phyloP scores from a whole-genome alignment of 75 land plant species.

The Adiantum capillusveneris region DNA sequence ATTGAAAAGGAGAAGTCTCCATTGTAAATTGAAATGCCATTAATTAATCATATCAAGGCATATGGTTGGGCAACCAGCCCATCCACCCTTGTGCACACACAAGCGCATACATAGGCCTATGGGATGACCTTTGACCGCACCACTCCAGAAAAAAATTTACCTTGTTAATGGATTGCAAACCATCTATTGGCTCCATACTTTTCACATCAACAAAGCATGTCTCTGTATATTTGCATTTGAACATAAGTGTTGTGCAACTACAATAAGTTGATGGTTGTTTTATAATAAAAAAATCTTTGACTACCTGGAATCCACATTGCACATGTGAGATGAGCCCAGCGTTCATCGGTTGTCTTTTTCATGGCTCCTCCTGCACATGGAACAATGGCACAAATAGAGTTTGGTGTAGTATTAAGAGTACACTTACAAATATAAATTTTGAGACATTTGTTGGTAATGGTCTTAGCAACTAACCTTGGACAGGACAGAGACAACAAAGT shows the following conservation, averaged over 20 bases:
- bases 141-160: constrained; percentile 16
- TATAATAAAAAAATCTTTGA: no score
- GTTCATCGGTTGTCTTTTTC: constrained; percentile 88
- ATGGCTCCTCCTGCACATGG: constrained; percentile 70
- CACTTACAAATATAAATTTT: no score
- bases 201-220: constrained; percentile 82
- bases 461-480: constrained; percentile 58
- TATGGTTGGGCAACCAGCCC: no score
- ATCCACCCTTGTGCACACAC: no score
- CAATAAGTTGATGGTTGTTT: neutral
- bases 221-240: constrained; percentile 37
- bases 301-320: constrained; percentile 97
- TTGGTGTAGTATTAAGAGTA: neutral
- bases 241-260: no score
- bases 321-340: constrained; percentile 98
- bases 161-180: constrained; percentile 70
- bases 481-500: constrained; percentile 90
- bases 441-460: no score
- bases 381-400: neutral
- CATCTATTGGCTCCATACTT: constrained; percentile 96
- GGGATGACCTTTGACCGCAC: no score
- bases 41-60: no score
- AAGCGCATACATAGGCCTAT: no score
- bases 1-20: neutral
- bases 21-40: no score